Percentiles rank a stretch among this genome's conserved stretches.
phyloP scores from a whole-genome alignment of 2,329 filamentous ascomycete species.

The Fusarium continuum region DNA sequence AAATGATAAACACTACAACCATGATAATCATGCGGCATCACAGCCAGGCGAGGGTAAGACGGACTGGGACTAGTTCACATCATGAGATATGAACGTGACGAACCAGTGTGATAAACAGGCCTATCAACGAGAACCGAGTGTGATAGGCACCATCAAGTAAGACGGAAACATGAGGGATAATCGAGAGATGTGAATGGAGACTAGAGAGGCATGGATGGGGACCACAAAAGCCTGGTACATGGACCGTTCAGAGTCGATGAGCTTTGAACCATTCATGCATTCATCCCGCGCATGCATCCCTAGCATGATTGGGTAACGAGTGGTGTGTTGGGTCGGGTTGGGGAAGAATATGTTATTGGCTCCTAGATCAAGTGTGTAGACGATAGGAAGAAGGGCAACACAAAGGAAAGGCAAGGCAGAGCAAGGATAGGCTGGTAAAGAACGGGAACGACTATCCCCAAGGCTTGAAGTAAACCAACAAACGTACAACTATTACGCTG shows the following conservation, averaged over 20 bases:
- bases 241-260: conserved; percentile 9
- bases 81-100: conserved; percentile 18
- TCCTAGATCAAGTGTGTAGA: background rate
- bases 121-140: conserved; percentile 12
- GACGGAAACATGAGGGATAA: conserved; percentile 40
- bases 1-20: conserved; percentile 5
- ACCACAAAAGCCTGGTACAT: conserved; percentile 27
- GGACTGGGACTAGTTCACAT: conserved; percentile 5
- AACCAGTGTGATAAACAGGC: conserved; percentile 13
- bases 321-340: conserved; percentile 14
- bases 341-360: conserved; percentile 15
- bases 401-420: background rate
- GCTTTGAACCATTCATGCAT: conserved; percentile 37
- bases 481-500: conserved; percentile 27
- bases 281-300: conserved; percentile 42
- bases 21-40: conserved; percentile 1
- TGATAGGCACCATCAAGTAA: conserved; percentile 16
- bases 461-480: conserved; percentile 3
- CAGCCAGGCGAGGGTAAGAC: no score
- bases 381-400: background rate
- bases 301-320: conserved; percentile 14
- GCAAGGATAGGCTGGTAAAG: background rate
- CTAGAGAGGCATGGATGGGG: conserved; percentile 16
- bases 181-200: conserved; percentile 22
- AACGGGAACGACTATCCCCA: background rate